A percentile compares a stretch with the other conserved stretches of the same genome.
Evolutionary conservation across 2,329 filamentous ascomycete species (phyloP).

Genomic region (Cucurbitaria berberidis): DNA sequence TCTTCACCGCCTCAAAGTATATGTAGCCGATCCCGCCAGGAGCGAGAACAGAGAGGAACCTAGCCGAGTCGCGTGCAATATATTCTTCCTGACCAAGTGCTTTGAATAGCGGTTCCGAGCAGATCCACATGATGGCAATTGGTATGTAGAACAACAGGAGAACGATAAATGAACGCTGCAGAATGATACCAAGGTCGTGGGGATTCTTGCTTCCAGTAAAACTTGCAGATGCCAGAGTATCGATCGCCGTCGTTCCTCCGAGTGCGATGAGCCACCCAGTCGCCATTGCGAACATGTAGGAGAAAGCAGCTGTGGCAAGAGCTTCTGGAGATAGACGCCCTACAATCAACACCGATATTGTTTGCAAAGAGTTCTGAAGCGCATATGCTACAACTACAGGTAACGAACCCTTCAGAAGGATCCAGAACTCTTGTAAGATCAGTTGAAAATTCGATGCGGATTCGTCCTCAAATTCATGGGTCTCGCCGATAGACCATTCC

Average conservation of each 20-base stretch:
- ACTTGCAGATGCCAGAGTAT: slow-evolving; percentile 81
- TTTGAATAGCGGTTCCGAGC: slow-evolving; percentile 75
- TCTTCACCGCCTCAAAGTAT: slow-evolving; percentile 80
- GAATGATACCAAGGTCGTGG: slow-evolving; percentile 76
- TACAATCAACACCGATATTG: slow-evolving; percentile 79
- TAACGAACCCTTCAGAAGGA: slow-evolving; percentile 71
- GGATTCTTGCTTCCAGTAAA: slow-evolving; percentile 83
- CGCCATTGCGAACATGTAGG: slow-evolving; percentile 93
- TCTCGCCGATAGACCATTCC: slow-evolving; percentile 45
- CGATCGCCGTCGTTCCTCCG: slow-evolving; percentile 83
- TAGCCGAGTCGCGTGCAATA: slow-evolving; percentile 74
- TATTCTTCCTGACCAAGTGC: slow-evolving; percentile 78
- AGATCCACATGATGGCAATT: slow-evolving; percentile 75
- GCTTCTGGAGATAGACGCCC: slow-evolving; percentile 80
- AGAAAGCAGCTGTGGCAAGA: slow-evolving; percentile 81
- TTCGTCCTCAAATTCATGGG: slow-evolving; percentile 48
- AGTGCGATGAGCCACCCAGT: slow-evolving; percentile 87
- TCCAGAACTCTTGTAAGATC: slow-evolving; percentile 66
- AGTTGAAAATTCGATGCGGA: slow-evolving; percentile 44
- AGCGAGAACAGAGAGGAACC: slow-evolving; percentile 74
- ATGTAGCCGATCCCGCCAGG: slow-evolving; percentile 86
- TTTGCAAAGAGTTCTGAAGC: slow-evolving; percentile 85
- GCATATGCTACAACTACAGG: slow-evolving; percentile 86
- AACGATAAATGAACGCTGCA: slow-evolving; percentile 78
- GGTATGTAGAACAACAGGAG: slow-evolving; percentile 74